These are phyloP conservation scores for Earliella scabrosa DNA, from an alignment of 1,284 basidiomycete genomes.

Conservation along the genomic window DNA sequence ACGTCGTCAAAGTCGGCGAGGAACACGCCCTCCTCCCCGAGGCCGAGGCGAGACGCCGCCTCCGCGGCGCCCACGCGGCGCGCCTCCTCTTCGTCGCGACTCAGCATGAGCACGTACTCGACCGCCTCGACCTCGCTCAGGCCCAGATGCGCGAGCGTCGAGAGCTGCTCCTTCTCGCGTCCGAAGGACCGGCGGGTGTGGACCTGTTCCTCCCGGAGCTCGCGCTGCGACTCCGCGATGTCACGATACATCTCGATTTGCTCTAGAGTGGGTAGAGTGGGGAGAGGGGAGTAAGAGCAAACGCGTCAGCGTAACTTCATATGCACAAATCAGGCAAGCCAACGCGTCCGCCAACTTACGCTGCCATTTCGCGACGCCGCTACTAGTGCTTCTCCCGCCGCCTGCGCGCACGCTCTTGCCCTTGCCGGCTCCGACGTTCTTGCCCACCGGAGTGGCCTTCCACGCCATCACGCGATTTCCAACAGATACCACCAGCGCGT, in stretches of 20 bases:
- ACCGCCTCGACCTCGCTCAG: constrained; percentile 80
- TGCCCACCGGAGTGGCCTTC: constrained; percentile 58
- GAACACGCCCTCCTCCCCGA: constrained; percentile 53
- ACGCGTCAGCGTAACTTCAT: too few relatives aligned
- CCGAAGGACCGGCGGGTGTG: constrained; percentile 43
- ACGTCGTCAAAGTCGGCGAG: constrained; percentile 59
- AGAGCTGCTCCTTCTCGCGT: constrained; percentile 59
- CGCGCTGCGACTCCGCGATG: constrained; percentile 62
- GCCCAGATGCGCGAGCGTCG: constrained; percentile 64
- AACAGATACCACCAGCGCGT: constrained; percentile 65
- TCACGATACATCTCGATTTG: constrained; percentile 67
- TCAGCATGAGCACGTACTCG: constrained; percentile 86
- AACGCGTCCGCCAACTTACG: too few relatives aligned
- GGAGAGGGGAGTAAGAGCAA: too few relatives aligned
- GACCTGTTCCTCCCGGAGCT: constrained; percentile 54
- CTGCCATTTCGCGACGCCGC: constrained; percentile 50
- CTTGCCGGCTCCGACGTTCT: constrained; percentile 35
- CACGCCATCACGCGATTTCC: constrained; percentile 73
- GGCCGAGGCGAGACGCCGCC: constrained; percentile 5
- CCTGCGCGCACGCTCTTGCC: constrained; percentile 41
- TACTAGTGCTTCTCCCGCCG: constrained; percentile 27
- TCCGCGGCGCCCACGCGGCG: constrained; percentile 25
- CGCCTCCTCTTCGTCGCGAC: constrained; percentile 71
- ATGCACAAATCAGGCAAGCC: too few relatives aligned
- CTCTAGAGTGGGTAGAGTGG: too few relatives aligned